A percentile compares a stretch with the other conserved stretches of the same genome.
Conservation (phyloP, 2,329 filamentous ascomycete species). For the Reticulascus tulasneorum region DNA sequence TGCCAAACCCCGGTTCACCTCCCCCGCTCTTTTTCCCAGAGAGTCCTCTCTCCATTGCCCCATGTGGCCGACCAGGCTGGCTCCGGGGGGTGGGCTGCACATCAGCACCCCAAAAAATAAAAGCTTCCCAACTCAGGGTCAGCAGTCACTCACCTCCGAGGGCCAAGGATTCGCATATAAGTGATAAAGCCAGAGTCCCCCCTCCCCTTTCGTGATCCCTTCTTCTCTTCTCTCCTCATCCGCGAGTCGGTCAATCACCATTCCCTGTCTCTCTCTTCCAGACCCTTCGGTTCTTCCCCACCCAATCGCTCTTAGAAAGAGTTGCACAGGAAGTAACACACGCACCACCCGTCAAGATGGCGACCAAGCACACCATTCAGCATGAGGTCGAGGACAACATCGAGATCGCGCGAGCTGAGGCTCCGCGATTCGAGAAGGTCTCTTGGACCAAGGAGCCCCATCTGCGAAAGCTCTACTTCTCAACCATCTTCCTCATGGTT, state of each 20-base stretch:
- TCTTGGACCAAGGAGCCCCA: conserved; percentile 54
- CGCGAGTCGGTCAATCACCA: conserved; percentile 11
- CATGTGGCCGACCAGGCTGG: conserved; percentile 9
- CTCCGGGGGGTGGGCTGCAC: conserved; percentile 9
- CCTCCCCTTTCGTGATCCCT: not conserved
- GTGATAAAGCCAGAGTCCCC: conserved; percentile 1
- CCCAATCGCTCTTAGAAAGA: too few species aligned
- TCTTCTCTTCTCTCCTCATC: conserved; percentile 3
- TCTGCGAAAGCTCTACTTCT: conserved; percentile 51
- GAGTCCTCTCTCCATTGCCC: conserved; percentile 6
- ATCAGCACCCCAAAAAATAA: conserved; percentile 1
- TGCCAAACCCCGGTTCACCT: conserved; percentile 14
- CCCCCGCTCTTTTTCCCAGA: conserved; percentile 6
- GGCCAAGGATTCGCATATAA: conserved; percentile 6
- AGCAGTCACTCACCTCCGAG: not conserved
- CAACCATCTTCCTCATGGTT: conserved; percentile 50
- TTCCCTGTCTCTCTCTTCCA: conserved; percentile 2
- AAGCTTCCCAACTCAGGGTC: not conserved
- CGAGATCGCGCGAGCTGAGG: conserved; percentile 37
- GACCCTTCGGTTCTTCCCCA: not conserved
- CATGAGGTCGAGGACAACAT: conserved; percentile 23
- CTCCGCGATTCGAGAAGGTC: conserved; percentile 50
- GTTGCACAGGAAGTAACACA: not conserved
- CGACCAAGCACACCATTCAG: conserved; percentile 10
- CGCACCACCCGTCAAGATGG: conserved; percentile 8